Conservation (phyloP, 495 filamentous ascomycete genomes). For the Penicillium flavigenum region DNA sequence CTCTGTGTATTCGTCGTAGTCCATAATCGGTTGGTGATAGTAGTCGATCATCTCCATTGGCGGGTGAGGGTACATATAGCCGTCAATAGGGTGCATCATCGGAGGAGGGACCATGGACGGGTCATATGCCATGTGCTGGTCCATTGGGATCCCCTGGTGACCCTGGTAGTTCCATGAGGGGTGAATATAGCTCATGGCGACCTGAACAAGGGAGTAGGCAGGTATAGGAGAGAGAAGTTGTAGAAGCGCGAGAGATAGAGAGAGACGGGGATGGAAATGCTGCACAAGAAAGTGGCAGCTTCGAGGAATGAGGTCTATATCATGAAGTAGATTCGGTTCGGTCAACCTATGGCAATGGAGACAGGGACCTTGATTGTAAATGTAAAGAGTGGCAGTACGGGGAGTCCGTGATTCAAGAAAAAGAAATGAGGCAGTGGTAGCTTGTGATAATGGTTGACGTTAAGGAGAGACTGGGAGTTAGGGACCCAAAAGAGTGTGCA, state of each 20-base stretch:
- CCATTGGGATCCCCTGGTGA: constrained; percentile 42
- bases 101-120: constrained; percentile 42
- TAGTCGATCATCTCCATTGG: constrained; percentile 50
- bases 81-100: constrained; percentile 48
- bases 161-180: constrained; percentile 44
- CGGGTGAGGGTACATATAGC: constrained; percentile 44
- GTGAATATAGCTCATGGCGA: constrained; percentile 47
- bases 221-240: constrained; percentile 11
- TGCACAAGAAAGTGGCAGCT: constrained; percentile 16
- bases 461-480: constrained; percentile 27
- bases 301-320: constrained; percentile 21
- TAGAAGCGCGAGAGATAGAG: not conserved
- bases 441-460: constrained; percentile 17
- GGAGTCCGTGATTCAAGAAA: constrained; percentile 15
- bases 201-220: constrained; percentile 1
- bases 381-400: constrained; percentile 17
- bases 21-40: constrained; percentile 51
- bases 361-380: constrained; percentile 14
- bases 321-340: constrained; percentile 23
- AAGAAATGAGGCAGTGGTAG: constrained; percentile 17
- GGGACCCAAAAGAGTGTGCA: constrained; percentile 17
- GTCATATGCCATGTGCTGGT: constrained; percentile 42
- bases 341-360: constrained; percentile 3
- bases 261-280: constrained; percentile 5
- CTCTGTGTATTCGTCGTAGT: constrained; percentile 52